phyloP scores from a whole-genome alignment of 2,329 filamentous ascomycete species.

The Fusarium agapanthi region DNA sequence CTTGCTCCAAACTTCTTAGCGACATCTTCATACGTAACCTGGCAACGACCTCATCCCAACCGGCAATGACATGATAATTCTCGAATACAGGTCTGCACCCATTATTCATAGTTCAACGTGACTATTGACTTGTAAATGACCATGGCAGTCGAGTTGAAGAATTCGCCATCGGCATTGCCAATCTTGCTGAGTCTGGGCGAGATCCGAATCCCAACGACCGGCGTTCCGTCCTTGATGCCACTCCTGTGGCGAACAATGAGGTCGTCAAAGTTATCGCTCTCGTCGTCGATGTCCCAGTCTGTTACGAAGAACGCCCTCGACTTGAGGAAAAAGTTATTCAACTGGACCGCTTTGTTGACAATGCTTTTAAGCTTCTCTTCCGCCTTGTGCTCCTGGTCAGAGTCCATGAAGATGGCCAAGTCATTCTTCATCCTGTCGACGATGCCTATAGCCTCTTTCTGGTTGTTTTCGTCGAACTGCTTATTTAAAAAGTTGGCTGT shows the following conservation, averaged over 20 bases:
- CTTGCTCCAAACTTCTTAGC: neutral
- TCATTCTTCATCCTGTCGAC: neutral
- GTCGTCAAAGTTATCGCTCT: neutral
- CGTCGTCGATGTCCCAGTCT: neutral
- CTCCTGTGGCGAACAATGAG: neutral
- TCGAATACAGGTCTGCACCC: neutral
- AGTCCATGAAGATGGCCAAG: conserved; percentile 18
- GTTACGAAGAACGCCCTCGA: conserved; percentile 23
- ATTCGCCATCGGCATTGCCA: conserved; percentile 20
- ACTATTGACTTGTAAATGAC: conserved; percentile 10
- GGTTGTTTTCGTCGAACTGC: neutral
- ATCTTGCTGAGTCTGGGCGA: conserved; percentile 22
- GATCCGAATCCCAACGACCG: conserved; percentile 9
- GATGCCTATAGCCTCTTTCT: neutral
- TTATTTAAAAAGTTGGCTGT: neutral
- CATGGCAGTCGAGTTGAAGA: neutral
- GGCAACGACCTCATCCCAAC: neutral
- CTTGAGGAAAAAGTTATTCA: conserved; percentile 14
- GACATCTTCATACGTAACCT: neutral
- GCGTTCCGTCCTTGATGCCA: neutral
- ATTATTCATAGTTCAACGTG: neutral
- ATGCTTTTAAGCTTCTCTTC: neutral
- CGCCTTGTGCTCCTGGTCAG: neutral
- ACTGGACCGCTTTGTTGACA: neutral
- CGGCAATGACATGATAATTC: neutral